Base-by-base conservation (phyloP, 202 grass and related monocot genomes). In the Carex sylvatica region DNA sequence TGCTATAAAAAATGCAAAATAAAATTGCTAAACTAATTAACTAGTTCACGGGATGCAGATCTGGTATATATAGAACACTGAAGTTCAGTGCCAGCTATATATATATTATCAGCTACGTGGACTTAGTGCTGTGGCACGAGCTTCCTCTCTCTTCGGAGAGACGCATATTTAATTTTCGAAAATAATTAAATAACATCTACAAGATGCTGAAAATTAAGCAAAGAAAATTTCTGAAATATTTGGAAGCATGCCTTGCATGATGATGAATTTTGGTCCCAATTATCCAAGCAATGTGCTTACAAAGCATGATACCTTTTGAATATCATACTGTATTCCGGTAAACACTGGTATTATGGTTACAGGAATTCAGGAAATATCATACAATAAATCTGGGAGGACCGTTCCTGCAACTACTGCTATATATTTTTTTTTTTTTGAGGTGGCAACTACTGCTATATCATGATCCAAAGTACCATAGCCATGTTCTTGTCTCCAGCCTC, bases 341-440 rank as follows among this genome's bases (percentile, higher is more conserved):
- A 47, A 47, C 46, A 47, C n/a, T 12, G 67, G 40, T 28, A 73
- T 67, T 9, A 31, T 67, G 4, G 4, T 14, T 44, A 73, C 70
- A 73, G 70, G 42, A 73, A 24, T 14, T 52, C 70, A 73, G 70
- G 42, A 73, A 24, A 14, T 52, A 15, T 73, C 70, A 73, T 28
- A 73, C 20, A 51, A 51, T 14, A 19, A 10, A 73, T 52, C 42
- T 14, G n/a, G n/a, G 5, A 3, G 12, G 46, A 30, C 22, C 5
- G 9, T 72, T 22, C 20, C n/a, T 5, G 40, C 9, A 22, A 51
- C 22, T 73, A 73, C 70, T 73, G 20, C 22, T 72, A 19, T 4
- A 47, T 14, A n/a, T n/a, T n/a, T n/a, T n/a, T n/a, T n/a, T n/a
- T n/a, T n/a, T n/a, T n/a, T n/a, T n/a, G n/a, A n/a, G n/a, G n/a